Evolutionary conservation across 139 green algal species (phyloP).

Genomic region (Tetradesmus obliquus): DNA sequence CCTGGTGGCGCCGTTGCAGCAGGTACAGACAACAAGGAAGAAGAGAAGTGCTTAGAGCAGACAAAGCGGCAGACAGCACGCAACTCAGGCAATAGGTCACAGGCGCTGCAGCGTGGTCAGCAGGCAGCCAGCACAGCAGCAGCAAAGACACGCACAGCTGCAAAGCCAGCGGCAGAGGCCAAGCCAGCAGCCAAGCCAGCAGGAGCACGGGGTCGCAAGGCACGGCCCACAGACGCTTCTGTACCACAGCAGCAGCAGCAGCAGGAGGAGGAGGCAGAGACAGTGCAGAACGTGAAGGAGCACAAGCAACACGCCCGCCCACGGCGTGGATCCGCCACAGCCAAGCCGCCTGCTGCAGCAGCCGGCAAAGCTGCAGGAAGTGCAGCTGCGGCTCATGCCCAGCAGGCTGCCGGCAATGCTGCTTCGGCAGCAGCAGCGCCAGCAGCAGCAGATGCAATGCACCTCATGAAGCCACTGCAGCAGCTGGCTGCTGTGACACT

Average conservation of each 20-base stretch:
- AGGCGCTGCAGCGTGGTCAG: not conserved
- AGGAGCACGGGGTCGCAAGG: not conserved
- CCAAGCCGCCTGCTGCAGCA: not conserved
- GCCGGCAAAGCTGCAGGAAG: not conserved
- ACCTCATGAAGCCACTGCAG: not conserved
- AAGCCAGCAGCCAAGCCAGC: not conserved
- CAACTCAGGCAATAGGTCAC: not conserved
- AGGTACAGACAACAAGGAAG: not conserved
- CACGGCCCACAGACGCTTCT: not conserved
- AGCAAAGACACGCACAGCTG: not conserved
- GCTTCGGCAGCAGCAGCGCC: not conserved
- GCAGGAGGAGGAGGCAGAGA: not conserved
- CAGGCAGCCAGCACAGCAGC: not conserved
- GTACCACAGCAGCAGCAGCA: not conserved
- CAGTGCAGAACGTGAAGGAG: not conserved
- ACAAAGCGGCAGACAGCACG: not conserved
- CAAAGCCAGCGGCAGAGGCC: not conserved
- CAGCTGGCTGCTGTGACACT: conserved; percentile 6
- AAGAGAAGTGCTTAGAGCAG: not conserved
- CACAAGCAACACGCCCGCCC: not conserved
- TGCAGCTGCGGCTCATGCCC: not conserved
- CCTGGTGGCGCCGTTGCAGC: not conserved
- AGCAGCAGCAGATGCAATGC: not conserved
- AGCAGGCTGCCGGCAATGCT: not conserved
- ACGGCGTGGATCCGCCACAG: not conserved